Evolutionary conservation across 768 basidiomycete species (phyloP).

Genomic region (Lepiota subincarnata): DNA sequence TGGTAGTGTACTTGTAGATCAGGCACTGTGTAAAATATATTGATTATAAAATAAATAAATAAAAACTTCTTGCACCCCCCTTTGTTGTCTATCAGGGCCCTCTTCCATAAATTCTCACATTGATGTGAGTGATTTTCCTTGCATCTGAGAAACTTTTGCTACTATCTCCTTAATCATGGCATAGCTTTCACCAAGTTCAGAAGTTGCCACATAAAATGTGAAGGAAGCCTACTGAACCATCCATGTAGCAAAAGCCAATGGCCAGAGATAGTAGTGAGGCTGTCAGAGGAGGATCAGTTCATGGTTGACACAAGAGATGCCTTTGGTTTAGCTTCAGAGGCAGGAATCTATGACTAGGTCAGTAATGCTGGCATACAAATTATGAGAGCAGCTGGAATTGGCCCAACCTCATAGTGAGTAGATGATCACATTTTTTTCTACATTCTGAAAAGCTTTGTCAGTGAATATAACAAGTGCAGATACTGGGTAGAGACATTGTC

Average conservation of each 20-base stretch:
- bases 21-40: too few species aligned
- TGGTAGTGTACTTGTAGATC: too few species aligned
- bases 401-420: constrained; percentile 27
- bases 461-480: too few species aligned
- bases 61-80: too few species aligned
- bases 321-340: constrained; percentile 20
- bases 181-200: constrained; percentile 30
- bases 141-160: constrained; percentile 39
- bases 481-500: too few species aligned
- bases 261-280: constrained; percentile 27
- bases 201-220: constrained; percentile 32
- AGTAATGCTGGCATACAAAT: constrained; percentile 21
- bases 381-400: constrained; percentile 21
- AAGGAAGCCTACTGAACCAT: constrained; percentile 34
- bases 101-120: too few species aligned
- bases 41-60: too few species aligned
- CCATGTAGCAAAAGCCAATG: constrained; percentile 32
- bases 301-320: constrained; percentile 20
- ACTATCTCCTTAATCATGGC: constrained; percentile 23
- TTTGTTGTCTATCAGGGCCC: too few species aligned
- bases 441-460: too few species aligned
- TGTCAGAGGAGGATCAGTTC: constrained; percentile 16
- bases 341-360: constrained; percentile 22
- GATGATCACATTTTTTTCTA: too few species aligned
- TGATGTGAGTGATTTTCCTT: too few species aligned